phyloP scores from a whole-genome alignment of 352 stramenopile species.

The Phytopythium delawarense region DNA sequence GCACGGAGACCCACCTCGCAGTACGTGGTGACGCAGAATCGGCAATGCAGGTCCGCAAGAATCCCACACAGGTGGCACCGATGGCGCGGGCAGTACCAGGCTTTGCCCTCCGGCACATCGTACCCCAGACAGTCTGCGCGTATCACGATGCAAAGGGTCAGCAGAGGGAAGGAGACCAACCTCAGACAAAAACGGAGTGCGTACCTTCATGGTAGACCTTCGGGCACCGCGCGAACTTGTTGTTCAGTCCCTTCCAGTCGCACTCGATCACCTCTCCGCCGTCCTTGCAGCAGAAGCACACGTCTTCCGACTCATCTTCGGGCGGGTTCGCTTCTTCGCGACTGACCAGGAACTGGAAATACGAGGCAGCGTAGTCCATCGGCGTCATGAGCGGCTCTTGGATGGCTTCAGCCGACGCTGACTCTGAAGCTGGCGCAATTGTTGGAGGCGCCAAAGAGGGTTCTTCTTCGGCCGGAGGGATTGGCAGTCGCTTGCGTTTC shows the following conservation, averaged over 20 bases:
- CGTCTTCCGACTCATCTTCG: slow-evolving; percentile 61
- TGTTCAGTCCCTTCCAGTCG: slow-evolving; percentile 53
- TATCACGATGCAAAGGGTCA: not conserved
- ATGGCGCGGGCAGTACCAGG: slow-evolving; percentile 68
- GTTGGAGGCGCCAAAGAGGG: not conserved
- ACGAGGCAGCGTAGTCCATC: slow-evolving; percentile 59
- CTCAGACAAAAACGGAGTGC: not conserved
- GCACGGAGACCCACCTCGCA: slow-evolving; percentile 32
- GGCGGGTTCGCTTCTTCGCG: slow-evolving; percentile 28
- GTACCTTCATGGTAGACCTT: slow-evolving; percentile 83
- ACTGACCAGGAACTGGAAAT: slow-evolving; percentile 56
- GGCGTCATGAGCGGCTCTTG: slow-evolving; percentile 26
- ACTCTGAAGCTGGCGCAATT: not conserved
- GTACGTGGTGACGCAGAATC: slow-evolving; percentile 73
- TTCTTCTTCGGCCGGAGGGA: slow-evolving; percentile 8
- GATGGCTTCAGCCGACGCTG: no score
- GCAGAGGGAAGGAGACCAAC: not conserved
- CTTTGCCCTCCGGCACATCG: slow-evolving; percentile 43
- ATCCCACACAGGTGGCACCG: slow-evolving; percentile 61
- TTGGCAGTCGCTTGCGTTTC: slow-evolving; percentile 37
- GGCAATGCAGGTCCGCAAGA: slow-evolving; percentile 47
- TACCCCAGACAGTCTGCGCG: slow-evolving; percentile 64
- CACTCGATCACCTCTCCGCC: slow-evolving; percentile 77
- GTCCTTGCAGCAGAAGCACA: slow-evolving; percentile 85
- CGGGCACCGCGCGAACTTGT: slow-evolving; percentile 38